Conservation (phyloP, 768 basidiomycete genomes). For the Leccinum ochraceum region DNA sequence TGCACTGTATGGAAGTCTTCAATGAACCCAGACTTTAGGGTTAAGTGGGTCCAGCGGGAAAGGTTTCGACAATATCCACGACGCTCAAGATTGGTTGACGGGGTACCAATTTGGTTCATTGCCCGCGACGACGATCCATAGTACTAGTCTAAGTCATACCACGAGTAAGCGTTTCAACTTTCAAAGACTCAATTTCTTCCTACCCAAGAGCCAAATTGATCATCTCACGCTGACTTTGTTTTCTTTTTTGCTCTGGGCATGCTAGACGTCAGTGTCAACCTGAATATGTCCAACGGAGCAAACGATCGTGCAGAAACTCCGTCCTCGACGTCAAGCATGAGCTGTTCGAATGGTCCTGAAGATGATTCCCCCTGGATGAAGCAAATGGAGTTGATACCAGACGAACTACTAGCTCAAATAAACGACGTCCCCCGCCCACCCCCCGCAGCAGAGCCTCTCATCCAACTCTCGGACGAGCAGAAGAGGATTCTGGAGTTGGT, state of each 20-base stretch:
- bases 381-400: background rate
- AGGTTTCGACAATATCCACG: conserved; percentile 32
- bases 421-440: conserved; percentile 1
- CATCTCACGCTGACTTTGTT: background rate
- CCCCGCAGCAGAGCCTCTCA: conserved; percentile 6
- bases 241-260: background rate
- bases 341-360: background rate
- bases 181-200: background rate
- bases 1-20: background rate
- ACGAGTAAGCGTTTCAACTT: conserved; percentile 20
- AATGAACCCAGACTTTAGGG: conserved; percentile 24
- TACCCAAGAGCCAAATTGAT: background rate
- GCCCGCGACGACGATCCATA: conserved; percentile 12
- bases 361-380: background rate
- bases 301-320: background rate
- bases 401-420: background rate
- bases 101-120: conserved; percentile 14
- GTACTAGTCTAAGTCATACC: background rate
- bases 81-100: conserved; percentile 28
- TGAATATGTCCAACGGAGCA: conserved; percentile 15
- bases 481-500: conserved; percentile 44
- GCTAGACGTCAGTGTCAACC: conserved; percentile 23
- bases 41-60: conserved; percentile 35
- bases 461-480: conserved; percentile 43
- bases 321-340: conserved; percentile 10